Percentiles rank a stretch among this genome's conserved stretches.
phyloP scores from a whole-genome alignment of 257 asterid species.

The Coffea canephora region DNA sequence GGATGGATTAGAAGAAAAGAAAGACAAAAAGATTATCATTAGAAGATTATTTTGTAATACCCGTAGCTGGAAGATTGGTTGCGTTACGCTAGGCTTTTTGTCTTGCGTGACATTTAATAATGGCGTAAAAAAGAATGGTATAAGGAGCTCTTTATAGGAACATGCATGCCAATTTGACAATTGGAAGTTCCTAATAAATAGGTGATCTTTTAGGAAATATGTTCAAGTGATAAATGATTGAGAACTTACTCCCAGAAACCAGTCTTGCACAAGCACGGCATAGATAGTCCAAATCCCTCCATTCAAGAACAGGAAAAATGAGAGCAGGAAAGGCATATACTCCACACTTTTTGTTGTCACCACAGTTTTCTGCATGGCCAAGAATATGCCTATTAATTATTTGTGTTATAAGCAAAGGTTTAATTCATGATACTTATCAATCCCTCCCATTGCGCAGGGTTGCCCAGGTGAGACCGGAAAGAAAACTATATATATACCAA shows the following conservation, averaged over 20 bases:
- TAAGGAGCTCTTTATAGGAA: neutral
- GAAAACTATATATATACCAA: neutral
- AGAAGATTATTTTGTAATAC: neutral
- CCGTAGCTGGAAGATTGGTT: neutral
- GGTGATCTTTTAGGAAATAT: too few species aligned
- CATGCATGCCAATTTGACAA: neutral
- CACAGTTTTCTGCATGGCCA: constrained; percentile 55
- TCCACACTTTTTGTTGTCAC: constrained; percentile 65
- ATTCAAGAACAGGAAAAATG: constrained; percentile 65
- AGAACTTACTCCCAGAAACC: constrained; percentile 78
- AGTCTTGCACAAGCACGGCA: constrained; percentile 56
- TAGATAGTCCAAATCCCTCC: constrained; percentile 87
- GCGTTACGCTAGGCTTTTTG: neutral
- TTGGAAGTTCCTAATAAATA: neutral
- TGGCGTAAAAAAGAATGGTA: neutral
- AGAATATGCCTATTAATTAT: neutral
- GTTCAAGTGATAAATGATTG: neutral
- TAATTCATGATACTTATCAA: neutral
- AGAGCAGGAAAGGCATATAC: constrained; percentile 79
- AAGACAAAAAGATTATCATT: too few species aligned
- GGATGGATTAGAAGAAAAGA: too few species aligned
- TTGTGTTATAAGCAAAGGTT: neutral
- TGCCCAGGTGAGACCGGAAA: neutral
- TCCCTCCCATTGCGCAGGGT: neutral
- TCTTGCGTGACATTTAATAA: too few species aligned